Evolutionary conservation across 768 basidiomycete species (phyloP), one percentile per base, ranked within the genome.

Genomic region (Tricholoma hemisulphureum): DNA sequence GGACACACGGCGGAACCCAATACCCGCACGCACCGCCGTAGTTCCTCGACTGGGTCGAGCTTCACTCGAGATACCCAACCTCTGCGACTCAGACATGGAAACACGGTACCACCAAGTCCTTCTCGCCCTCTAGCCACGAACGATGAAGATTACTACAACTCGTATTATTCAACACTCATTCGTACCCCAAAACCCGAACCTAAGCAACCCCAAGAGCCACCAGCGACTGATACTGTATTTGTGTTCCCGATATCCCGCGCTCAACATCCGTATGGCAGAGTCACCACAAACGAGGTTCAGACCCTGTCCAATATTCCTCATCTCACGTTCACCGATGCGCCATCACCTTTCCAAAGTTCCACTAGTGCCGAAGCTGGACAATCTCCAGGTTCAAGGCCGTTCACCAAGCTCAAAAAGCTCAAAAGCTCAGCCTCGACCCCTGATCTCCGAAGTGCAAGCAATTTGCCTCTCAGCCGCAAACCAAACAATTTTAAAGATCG

Each of bases 371-470:
- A 39, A 24, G 35, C 39, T 37, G 48, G 58, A n/a, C 55, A 56
- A 8, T 23, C 48, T 18, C 53, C 59, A 14, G 49, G 49, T 35
- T n/a, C 56, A 26, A 45, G 13, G 11, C 31, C 50, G 20, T 23
- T 50, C 31, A 21, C 61, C 37, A 49, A 52, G 4, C 41, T 53
- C 11, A 69, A 61, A 49, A 61, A 68, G 18, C 67, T 89, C 48
- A 83, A 84, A 65, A 77, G 73, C 16, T 86, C 86, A 18, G 73
- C 79, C 7, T 91, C 89, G 1, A 84, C 87, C 3, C 89, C 89
- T 7, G 82, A 91, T 65, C 72, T 92, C 34, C 77, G 79, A 26
- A 18, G 51, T 29, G 35, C 56, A 5, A 16, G 39, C 16, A 50
- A 51, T n/a, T n/a, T 28, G 6, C 39, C 59, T n/a, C 50, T 43